Percentiles rank a stretch among this genome's conserved stretches.
phyloP scores from a whole-genome alignment of 768 basidiomycete species.

The Lactarius akahatsu region DNA sequence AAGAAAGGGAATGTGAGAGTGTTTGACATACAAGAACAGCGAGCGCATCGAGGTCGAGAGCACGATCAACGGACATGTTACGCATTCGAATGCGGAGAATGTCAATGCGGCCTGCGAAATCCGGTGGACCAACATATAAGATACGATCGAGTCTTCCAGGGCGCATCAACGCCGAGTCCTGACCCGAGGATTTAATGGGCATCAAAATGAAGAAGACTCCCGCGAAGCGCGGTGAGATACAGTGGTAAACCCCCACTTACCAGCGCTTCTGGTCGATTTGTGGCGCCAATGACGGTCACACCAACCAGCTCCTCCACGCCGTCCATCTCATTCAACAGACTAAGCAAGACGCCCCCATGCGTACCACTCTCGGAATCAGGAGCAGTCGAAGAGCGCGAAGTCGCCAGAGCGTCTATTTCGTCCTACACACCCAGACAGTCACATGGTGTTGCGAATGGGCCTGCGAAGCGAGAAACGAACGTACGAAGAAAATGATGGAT shows the following conservation, averaged over 20 bases:
- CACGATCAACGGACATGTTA: conserved; percentile 78
- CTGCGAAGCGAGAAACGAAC: conserved; percentile 34
- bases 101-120: conserved; percentile 73
- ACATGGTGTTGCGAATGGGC: neutral
- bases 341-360: conserved; percentile 90
- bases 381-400: conserved; percentile 54
- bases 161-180: conserved; percentile 95
- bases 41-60: conserved; percentile 63
- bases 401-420: conserved; percentile 93
- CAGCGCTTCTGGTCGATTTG: conserved; percentile 85
- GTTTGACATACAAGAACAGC: conserved; percentile 59
- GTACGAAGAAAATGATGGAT: conserved; percentile 94
- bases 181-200: neutral
- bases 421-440: conserved; percentile 56
- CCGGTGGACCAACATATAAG: conserved; percentile 91
- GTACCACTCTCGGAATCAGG: conserved; percentile 50
- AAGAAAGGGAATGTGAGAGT: neutral
- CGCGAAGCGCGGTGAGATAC: conserved; percentile 43
- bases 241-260: conserved; percentile 31
- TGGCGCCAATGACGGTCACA: conserved; percentile 95
- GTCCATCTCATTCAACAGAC: conserved; percentile 96
- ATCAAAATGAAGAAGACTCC: conserved; percentile 1
- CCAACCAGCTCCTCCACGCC: conserved; percentile 93
- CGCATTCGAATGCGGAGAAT: conserved; percentile 77
- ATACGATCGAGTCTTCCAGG: conserved; percentile 94